A percentile compares a stretch with the other conserved stretches of the same genome.
Evolutionary conservation across 306 rosid species (phyloP).

Genomic region (Cyclanthera cordifolia): DNA sequence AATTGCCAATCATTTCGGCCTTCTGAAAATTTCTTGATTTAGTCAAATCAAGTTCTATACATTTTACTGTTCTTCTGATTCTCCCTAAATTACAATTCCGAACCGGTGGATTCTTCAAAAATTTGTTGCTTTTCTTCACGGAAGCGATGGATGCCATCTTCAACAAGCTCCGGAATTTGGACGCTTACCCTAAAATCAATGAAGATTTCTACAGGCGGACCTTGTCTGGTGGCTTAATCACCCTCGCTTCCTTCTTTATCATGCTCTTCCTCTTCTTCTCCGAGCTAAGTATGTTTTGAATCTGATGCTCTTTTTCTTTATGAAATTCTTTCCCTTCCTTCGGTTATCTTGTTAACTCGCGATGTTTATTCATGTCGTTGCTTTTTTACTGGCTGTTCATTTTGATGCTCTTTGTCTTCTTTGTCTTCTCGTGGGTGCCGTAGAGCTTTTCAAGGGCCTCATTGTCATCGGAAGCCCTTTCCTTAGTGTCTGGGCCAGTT

Average conservation of each 20-base stretch:
- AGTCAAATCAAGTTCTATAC: slow-evolving; percentile 7
- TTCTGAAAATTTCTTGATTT: slow-evolving; percentile 4
- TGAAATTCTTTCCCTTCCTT: no score
- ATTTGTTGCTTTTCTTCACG: no score
- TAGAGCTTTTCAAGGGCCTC: no score
- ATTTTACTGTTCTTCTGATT: not conserved
- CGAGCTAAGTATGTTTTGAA: slow-evolving; percentile 54
- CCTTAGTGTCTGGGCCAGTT: no score
- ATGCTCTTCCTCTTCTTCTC: slow-evolving; percentile 72
- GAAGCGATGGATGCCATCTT: slow-evolving; percentile 43
- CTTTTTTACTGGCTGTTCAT: not conserved
- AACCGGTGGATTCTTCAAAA: not conserved
- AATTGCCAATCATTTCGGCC: not conserved
- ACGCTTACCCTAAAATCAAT: slow-evolving; percentile 87
- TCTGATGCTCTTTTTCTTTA: not conserved
- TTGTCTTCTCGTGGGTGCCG: not conserved
- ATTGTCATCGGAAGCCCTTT: no score
- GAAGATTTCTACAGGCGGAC: slow-evolving; percentile 84
- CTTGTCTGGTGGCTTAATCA: slow-evolving; percentile 75
- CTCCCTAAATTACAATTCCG: not conserved
- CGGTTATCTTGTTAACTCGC: not conserved
- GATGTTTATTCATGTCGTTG: not conserved
- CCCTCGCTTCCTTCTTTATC: slow-evolving; percentile 51
- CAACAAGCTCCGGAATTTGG: slow-evolving; percentile 69
- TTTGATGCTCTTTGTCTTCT: not conserved